Conservation (phyloP, 768 basidiomycete genomes). For the Hebeloma cylindrosporum region DNA sequence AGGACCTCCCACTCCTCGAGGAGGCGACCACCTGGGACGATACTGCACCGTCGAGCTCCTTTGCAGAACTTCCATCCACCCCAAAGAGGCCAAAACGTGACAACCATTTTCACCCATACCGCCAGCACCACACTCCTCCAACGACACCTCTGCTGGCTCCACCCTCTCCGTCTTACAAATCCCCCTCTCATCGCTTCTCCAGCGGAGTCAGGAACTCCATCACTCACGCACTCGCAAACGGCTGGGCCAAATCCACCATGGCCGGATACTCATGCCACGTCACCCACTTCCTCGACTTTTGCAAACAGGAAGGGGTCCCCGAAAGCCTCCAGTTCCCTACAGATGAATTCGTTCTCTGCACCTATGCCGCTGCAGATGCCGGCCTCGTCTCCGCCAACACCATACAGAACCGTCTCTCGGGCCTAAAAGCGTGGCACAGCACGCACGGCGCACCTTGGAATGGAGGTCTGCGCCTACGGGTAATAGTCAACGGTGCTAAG, state of each 20-base stretch:
- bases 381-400: constrained; percentile 21
- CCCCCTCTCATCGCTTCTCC: not conserved
- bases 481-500: constrained; percentile 23
- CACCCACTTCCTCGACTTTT: constrained; percentile 18
- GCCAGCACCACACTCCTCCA: not conserved
- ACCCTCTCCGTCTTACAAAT: not conserved
- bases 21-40: no score
- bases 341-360: constrained; percentile 26
- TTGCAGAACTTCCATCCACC: no score
- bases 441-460: constrained; percentile 25
- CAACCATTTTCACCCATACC: not conserved
- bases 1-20: no score
- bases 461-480: constrained; percentile 17
- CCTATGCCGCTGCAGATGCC: constrained; percentile 26
- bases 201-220: not conserved
- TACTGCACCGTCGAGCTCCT: no score
- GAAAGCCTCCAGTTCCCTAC: constrained; percentile 18
- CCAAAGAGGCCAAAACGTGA: not conserved
- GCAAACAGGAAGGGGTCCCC: constrained; percentile 20
- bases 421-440: constrained; percentile 35
- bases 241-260: constrained; percentile 15
- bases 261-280: constrained; percentile 13
- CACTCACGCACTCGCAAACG: constrained; percentile 4
- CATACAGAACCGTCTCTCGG: constrained; percentile 23
- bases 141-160: not conserved